A percentile compares a stretch with the other conserved stretches of the same genome.
phyloP scores from a whole-genome alignment of 2,329 filamentous ascomycete genomes.

The Neoascochyta sp. region DNA sequence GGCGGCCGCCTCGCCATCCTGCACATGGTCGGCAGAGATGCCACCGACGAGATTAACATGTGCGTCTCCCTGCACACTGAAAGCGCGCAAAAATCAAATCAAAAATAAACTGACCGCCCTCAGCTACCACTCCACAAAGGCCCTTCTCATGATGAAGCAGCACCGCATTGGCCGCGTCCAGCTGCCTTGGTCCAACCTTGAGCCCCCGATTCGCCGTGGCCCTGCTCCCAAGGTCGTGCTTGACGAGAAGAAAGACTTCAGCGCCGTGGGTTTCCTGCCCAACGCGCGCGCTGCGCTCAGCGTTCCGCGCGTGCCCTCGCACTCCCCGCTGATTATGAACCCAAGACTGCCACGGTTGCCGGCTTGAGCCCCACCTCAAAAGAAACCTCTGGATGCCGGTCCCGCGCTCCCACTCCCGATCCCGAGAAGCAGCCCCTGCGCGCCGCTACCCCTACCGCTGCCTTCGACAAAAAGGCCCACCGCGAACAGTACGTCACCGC shows the following conservation, averaged over 20 bases:
- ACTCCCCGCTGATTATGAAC: slow-evolving; percentile 14
- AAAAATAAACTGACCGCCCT: slow-evolving; percentile 17
- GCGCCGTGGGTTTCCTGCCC: slow-evolving; percentile 21
- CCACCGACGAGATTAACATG: slow-evolving; percentile 58
- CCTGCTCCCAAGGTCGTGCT: slow-evolving; percentile 17
- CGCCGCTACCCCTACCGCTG: slow-evolving; percentile 6
- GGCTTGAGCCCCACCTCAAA: too few relatives aligned
- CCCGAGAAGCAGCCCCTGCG: slow-evolving; percentile 22
- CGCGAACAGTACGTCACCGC: slow-evolving; percentile 33
- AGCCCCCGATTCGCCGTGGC: slow-evolving; percentile 56
- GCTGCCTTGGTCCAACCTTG: slow-evolving; percentile 56
- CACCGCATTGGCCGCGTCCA: slow-evolving; percentile 58
- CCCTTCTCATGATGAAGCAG: slow-evolving; percentile 56
- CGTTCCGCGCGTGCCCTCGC: slow-evolving; percentile 3
- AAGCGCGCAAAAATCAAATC: too few relatives aligned
- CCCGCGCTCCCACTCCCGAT: slow-evolving; percentile 12
- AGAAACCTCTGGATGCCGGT: slow-evolving; percentile 26
- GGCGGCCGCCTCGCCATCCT: slow-evolving; percentile 57
- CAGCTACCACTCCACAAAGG: slow-evolving; percentile 57
- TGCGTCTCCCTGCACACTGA: slow-evolving; percentile 31
- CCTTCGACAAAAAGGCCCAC: slow-evolving; percentile 16
- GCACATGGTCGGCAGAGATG: slow-evolving; percentile 60
- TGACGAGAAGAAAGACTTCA: slow-evolving; percentile 22
- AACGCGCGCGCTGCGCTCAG: slow-evolving; percentile 4
- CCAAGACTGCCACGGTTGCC: slow-evolving; percentile 21